Evolutionary conservation across 2,329 filamentous ascomycete genomes (phyloP), one percentile per base, ranked within the genome.

Genomic region (Hypoxylon sp.): DNA sequence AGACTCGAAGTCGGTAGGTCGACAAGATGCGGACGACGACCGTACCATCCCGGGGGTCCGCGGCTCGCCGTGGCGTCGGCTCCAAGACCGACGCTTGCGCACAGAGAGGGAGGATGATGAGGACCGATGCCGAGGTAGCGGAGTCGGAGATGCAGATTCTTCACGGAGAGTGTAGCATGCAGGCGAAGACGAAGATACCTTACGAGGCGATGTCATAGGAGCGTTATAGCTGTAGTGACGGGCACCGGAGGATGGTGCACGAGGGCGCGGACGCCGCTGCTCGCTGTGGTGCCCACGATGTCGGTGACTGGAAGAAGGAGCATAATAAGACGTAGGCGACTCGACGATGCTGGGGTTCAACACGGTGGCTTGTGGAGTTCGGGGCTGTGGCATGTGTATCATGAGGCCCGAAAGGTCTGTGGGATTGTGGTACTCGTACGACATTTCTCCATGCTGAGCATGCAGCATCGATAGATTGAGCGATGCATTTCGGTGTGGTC

Each of bases 361-460:
- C 16, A 75, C 66, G 9, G 72, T 65, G 4, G 74, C 68, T 19
- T 69, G 67, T 0, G 70, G 66, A 4, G 64, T 54, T 1, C 68
- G 75, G 3, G 77, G 73, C 51, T 78, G 77, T 12, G 78, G 78
- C 77, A 80, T 79, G 59, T 81, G 76, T 50, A 82, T 78, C 75
- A 80, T 78, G 50, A 82, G 74, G 1, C 77, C 77, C 32, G 69
- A 64, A 44, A 74, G 51, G 23, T 69, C 69, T 5, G 57, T 42
- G 32, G 37, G 29, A 19, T 26, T 13, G 19, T 56, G 44, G 53
- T 74, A 75, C 32, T 76, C 73, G 47, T 75, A 77, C 0, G 71
- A 62, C 29, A 77, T 62, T 13, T 74, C 71, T 6, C 64, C 61
- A 13, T 75, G 73, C 30, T 75, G 73, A 9, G 64, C 66, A 47